Conservation (phyloP, 2,329 filamentous ascomycete genomes). For the Pestalotiopsis sp. region DNA sequence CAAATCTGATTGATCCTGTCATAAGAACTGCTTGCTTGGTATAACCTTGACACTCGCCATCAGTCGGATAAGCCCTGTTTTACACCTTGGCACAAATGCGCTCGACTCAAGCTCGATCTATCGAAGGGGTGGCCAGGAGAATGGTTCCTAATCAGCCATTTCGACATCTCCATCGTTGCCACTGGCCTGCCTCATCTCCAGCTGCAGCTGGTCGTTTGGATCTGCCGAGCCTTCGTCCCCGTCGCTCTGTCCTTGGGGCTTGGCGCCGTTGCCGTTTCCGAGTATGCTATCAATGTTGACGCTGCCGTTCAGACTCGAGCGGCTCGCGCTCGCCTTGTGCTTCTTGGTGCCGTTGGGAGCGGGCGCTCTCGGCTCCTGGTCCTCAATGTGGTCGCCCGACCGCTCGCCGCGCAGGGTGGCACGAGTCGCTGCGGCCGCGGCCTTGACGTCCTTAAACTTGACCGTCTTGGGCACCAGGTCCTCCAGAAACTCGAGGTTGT, state of each 20-base stretch:
- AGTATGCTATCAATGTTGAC: conserved; percentile 27
- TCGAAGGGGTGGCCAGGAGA: background rate
- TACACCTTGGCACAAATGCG: background rate
- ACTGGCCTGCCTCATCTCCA: conserved; percentile 55
- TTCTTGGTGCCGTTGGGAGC: conserved; percentile 38
- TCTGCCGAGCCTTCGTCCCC: conserved; percentile 39
- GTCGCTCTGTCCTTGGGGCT: conserved; percentile 21
- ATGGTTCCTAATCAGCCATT: conserved; percentile 56
- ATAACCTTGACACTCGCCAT: no score
- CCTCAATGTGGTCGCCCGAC: conserved; percentile 25
- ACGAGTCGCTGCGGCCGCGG: conserved; percentile 54
- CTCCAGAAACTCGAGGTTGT: conserved; percentile 92
- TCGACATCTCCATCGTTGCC: conserved; percentile 56
- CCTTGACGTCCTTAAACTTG: conserved; percentile 79
- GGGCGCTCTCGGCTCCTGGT: conserved; percentile 21
- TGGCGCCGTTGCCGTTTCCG: conserved; percentile 29
- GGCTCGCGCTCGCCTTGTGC: conserved; percentile 34
- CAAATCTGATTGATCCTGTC: background rate
- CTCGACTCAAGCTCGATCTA: background rate
- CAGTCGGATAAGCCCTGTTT: no score
- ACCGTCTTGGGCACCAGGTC: conserved; percentile 89
- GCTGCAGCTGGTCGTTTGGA: conserved; percentile 56
- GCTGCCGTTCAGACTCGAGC: conserved; percentile 26
- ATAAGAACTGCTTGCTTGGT: background rate
- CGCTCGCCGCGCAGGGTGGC: conserved; percentile 49